Evolutionary conservation across 1,284 basidiomycete species (phyloP), one percentile per base, ranked within the genome.

Genomic region (Phaffia rhodozyma): DNA sequence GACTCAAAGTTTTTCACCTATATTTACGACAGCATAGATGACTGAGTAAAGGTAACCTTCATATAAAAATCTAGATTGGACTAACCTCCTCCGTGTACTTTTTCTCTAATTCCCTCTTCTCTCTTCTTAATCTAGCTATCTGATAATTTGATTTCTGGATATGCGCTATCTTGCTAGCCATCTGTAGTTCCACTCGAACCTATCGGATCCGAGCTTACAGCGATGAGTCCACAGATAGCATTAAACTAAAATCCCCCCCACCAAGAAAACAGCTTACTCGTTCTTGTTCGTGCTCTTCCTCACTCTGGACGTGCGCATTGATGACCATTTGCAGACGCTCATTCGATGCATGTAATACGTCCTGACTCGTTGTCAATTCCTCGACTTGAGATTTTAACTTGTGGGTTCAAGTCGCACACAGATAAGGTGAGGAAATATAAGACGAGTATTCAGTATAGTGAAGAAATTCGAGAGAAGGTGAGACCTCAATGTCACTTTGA

Each of bases 1-100:
- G 64, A 38, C 6, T 65, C 64, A n/a, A 65, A 65, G 34, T 48
- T 61, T 2, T 27, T 32, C 27, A 57, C 54, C 61, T 63, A 23
- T 43, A 43, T 13, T 29, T 52, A 21, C 11, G 9, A 23, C 29
- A 43, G 21, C 51, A 18, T 30, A 2, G 43, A 29, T 5, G 30
- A 5, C 18, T 16, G 27, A 47, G 51, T 30, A 51, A 51, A 27
- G 49, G 32, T n/a, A n/a, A 21, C 25, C 18, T 25, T 6, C 32
- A n/a, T 18, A 23, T 7, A 30, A 20, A 51, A 48, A 16, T n/a
- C 20, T 48, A 29, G 21, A 21, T n/a, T n/a, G 43, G 21, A 61
- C 60, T 58, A 21, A 57, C 61, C 50, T 62, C 59, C 27, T 65
- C 64, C 1, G 16, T 23, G 43, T 58, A 58, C 20, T 60, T 27